phyloP scores from a whole-genome alignment of 2,329 filamentous ascomycete genomes.

The Shiraia sp. region DNA sequence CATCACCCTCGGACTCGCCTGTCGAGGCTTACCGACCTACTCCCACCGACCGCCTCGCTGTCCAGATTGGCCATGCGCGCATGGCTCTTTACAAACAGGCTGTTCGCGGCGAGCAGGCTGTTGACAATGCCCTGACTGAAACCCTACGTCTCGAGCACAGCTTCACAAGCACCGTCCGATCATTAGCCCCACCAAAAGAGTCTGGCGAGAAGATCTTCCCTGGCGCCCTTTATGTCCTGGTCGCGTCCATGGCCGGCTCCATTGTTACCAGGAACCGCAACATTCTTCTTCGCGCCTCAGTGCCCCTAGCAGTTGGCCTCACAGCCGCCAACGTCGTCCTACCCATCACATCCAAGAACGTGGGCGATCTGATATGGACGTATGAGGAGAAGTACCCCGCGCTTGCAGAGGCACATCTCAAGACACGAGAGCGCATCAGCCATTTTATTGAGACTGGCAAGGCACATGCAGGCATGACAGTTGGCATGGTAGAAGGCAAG shows the following conservation, averaged over 20 bases:
- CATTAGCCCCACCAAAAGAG: constrained; percentile 81
- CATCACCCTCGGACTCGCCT: constrained; percentile 35
- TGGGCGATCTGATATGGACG: constrained; percentile 82
- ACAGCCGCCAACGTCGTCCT: constrained; percentile 82
- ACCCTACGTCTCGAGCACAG: constrained; percentile 84
- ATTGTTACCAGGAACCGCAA: constrained; percentile 89
- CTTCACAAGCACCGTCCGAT: constrained; percentile 87
- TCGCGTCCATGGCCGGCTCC: constrained; percentile 91
- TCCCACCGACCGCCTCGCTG: constrained; percentile 86
- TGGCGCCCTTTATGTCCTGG: constrained; percentile 87
- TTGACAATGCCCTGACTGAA: constrained; percentile 80
- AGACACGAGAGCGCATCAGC: constrained; percentile 69
- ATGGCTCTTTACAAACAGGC: constrained; percentile 79
- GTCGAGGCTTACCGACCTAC: constrained; percentile 59
- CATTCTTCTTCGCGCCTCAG: constrained; percentile 74
- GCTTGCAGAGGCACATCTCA: constrained; percentile 78
- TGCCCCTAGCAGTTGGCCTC: constrained; percentile 79
- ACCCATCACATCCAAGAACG: constrained; percentile 87
- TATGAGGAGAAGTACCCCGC: constrained; percentile 90
- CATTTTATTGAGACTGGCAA: constrained; percentile 74
- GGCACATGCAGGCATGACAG: constrained; percentile 72
- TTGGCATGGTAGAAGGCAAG: constrained; percentile 77
- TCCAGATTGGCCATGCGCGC: constrained; percentile 77
- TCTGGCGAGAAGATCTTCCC: constrained; percentile 87
- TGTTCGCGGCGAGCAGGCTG: constrained; percentile 73